A percentile compares a stretch with the other conserved stretches of the same genome.
phyloP scores from a whole-genome alignment of 2,329 filamentous ascomycete species.

The Phaeosphaeriaceae sp. region DNA sequence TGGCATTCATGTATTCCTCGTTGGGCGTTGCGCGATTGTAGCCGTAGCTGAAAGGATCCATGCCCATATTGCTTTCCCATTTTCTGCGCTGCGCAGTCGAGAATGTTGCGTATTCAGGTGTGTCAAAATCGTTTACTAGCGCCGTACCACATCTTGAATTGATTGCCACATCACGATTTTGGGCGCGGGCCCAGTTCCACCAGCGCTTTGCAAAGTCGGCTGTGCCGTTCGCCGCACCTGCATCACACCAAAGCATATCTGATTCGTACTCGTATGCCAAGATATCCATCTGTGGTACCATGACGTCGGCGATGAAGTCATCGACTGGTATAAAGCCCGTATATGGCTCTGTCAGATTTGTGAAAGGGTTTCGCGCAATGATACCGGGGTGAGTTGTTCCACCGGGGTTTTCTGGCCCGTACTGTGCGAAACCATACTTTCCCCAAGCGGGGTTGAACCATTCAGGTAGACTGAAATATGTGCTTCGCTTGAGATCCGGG shows the following conservation, averaged over 20 bases:
- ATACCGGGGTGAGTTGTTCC: not conserved
- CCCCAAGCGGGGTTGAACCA: conserved; percentile 56
- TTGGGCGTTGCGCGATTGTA: conserved; percentile 63
- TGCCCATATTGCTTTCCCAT: conserved; percentile 66
- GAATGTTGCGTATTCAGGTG: conserved; percentile 64
- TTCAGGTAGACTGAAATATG: conserved; percentile 55
- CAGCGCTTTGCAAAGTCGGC: conserved; percentile 51
- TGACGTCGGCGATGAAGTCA: conserved; percentile 51
- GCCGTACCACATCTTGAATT: conserved; percentile 64
- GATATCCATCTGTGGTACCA: conserved; percentile 54
- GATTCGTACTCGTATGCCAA: conserved; percentile 52
- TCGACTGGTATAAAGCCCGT: conserved; percentile 51
- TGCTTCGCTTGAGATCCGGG: conserved; percentile 52
- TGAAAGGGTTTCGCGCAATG: conserved; percentile 37
- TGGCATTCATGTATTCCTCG: conserved; percentile 60
- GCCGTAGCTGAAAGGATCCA: conserved; percentile 66
- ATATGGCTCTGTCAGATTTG: conserved; percentile 51
- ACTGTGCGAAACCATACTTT: not conserved
- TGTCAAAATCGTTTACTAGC: conserved; percentile 64
- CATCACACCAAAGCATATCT: conserved; percentile 58
- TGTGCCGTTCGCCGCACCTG: conserved; percentile 52
- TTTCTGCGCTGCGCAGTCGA: conserved; percentile 59
- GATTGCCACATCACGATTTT: conserved; percentile 59
- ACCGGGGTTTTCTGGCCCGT: not conserved
- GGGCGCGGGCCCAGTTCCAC: conserved; percentile 49